Evolutionary conservation across 352 stramenopile species (phyloP), one percentile per base, ranked within the genome.

Genomic region (Halophytophthora batemanensis): DNA sequence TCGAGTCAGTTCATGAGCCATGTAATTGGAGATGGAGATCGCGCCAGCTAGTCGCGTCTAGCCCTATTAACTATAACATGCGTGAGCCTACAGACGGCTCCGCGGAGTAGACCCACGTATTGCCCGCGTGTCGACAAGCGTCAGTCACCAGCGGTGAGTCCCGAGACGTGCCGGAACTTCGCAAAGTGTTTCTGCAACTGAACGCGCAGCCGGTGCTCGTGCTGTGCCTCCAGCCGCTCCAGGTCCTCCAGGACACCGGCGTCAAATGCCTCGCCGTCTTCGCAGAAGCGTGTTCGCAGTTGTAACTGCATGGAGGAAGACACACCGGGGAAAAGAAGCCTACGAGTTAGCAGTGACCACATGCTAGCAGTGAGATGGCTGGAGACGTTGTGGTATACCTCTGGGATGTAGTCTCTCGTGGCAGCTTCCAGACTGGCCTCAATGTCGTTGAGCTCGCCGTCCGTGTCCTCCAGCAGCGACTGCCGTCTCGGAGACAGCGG

Each of bases 171-270:
- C 2, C 71, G 70, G 43, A 82, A 86, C 21, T 60, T 59, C n/a
- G 59, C 51, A 45, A 89, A 91, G 36, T 91, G 80, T n/a, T 56
- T 66, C 48, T 87, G 67, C 6, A 91, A 64, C 31, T 73, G 56
- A 18, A 61, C 22, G 1, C 61, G 71, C 28, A 88, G 47, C 13
- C 56, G 55, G 2, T 76, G 62, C 31, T 86, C 71, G 2, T 43
- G 57, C 18, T 70, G 50, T 15, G 59, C 59, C 29, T 75, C 47
- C 48, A 56, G 44, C 18, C 76, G 59, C 5, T 55, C 53, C n/a
- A 65, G 38, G 2, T 67, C 64, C 19, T 82, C 66, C 36, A 67
- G 54, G 15, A 54, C 51, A 13, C 66, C 53, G 11, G 41, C 35
- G 10, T 50, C 47, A 1, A 50, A 21, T 0, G 50, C 52, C 10